These are phyloP conservation scores for Arthrobotrys sphaeroides DNA, from an alignment of 2,329 filamentous ascomycete species.

Conservation along the genomic window DNA sequence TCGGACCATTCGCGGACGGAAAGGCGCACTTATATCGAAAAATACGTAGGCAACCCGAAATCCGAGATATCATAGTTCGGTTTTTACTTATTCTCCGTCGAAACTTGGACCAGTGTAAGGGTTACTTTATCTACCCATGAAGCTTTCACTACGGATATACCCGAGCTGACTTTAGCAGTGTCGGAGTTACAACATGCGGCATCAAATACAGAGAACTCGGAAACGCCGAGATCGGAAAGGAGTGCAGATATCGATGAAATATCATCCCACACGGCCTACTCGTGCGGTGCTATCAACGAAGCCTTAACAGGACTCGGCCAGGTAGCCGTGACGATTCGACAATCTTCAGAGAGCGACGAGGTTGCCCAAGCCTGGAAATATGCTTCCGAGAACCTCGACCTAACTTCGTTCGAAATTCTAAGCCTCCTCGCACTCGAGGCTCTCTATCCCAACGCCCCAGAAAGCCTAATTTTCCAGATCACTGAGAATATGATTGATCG, in stretches of 20 bases:
- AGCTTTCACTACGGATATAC: neutral
- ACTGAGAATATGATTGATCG: neutral
- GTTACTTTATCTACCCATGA: neutral
- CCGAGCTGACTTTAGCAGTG: too few species aligned
- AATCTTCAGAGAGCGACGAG: neutral
- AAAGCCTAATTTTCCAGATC: conserved; percentile 1
- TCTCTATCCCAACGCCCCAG: neutral
- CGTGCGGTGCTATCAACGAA: neutral
- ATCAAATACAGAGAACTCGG: too few species aligned
- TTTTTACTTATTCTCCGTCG: neutral
- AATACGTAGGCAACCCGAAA: neutral
- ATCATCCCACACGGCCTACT: neutral
- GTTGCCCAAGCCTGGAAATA: neutral
- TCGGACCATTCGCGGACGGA: neutral
- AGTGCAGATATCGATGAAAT: neutral
- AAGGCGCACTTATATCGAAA: neutral
- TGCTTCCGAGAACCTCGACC: neutral
- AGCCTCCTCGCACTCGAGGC: neutral
- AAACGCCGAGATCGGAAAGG: too few species aligned
- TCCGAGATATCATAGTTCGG: neutral
- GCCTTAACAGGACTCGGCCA: neutral
- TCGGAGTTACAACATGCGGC: too few species aligned
- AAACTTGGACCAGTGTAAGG: conserved; percentile 1
- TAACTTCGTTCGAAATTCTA: neutral
- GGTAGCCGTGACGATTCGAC: neutral